A percentile compares a stretch with the other conserved stretches of the same genome.
Evolutionary conservation across 805 yeast species (phyloP).

Genomic region (Suhomyces xylopsoci): DNA sequence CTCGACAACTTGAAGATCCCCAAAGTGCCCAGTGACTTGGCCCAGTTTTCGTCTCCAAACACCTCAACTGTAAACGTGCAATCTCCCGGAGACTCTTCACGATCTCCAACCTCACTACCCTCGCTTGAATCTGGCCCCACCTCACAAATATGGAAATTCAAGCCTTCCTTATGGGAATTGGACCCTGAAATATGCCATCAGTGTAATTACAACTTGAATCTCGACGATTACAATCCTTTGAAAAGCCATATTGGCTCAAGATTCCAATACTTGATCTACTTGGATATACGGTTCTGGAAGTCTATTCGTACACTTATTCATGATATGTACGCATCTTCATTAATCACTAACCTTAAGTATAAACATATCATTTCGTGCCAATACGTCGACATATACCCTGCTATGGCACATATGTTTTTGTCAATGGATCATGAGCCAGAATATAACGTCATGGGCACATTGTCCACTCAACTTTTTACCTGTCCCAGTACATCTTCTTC

Average conservation of each 20-base stretch:
- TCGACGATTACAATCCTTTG: conserved; percentile 23
- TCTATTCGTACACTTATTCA: conserved; percentile 54
- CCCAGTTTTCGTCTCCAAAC: not conserved
- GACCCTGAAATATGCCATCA: conserved; percentile 39
- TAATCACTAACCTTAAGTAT: conserved; percentile 58
- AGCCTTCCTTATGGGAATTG: conserved; percentile 46
- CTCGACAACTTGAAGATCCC: conserved; percentile 40
- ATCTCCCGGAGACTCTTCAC: not conserved
- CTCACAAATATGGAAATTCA: conserved; percentile 31
- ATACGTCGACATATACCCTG: conserved; percentile 80
- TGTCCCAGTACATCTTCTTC: conserved; percentile 77
- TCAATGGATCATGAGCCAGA: conserved; percentile 87
- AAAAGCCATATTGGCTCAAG: conserved; percentile 46
- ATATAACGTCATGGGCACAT: conserved; percentile 63
- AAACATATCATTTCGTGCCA: conserved; percentile 66
- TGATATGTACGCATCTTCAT: conserved; percentile 60
- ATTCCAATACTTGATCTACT: conserved; percentile 56
- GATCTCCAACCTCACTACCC: not conserved
- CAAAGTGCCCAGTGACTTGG: conserved; percentile 21
- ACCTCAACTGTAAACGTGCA: not conserved
- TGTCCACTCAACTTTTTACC: conserved; percentile 85
- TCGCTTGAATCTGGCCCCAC: not conserved
- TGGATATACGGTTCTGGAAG: conserved; percentile 75
- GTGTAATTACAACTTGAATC: conserved; percentile 44
- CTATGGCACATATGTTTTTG: conserved; percentile 65